Conservation (phyloP, 805 yeast species). For the Candida bentonensis region DNA sequence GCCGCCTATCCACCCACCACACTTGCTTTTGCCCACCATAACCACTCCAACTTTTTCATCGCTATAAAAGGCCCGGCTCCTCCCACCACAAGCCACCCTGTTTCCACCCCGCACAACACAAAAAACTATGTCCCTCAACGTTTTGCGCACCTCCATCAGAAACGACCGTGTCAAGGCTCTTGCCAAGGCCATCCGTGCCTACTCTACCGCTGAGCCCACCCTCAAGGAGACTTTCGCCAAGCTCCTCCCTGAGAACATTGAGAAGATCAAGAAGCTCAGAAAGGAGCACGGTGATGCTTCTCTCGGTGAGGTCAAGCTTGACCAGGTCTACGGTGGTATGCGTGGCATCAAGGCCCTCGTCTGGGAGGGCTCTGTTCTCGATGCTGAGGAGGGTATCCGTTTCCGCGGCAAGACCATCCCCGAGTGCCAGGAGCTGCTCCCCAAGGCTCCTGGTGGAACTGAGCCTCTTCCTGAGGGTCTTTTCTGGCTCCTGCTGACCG, state of each 20-base stretch:
- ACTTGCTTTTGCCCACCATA: too few species aligned
- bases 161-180: constrained; percentile 1
- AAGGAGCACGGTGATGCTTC: constrained; percentile 22
- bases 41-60: too few species aligned
- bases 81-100: too few species aligned
- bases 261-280: constrained; percentile 56
- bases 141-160: not conserved
- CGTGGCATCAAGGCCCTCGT: constrained; percentile 60
- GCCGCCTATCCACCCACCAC: too few species aligned
- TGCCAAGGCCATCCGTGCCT: constrained; percentile 8
- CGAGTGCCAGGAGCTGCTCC: constrained; percentile 59
- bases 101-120: too few species aligned
- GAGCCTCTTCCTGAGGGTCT: constrained; percentile 67
- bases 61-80: too few species aligned
- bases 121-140: not conserved
- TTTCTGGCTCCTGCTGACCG: constrained; percentile 72
- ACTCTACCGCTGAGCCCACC: constrained; percentile 26
- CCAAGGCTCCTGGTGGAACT: constrained; percentile 56
- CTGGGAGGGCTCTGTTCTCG: constrained; percentile 72
- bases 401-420: constrained; percentile 67
- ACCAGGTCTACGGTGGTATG: constrained; percentile 54
- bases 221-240: constrained; percentile 91
- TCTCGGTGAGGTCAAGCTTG: constrained; percentile 33
- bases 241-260: constrained; percentile 80
- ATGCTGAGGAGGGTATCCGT: constrained; percentile 61